Evolutionary conservation across 2,329 filamentous ascomycete genomes (phyloP), one percentile per base, ranked within the genome.

Genomic region (Cladosporium sp.): DNA sequence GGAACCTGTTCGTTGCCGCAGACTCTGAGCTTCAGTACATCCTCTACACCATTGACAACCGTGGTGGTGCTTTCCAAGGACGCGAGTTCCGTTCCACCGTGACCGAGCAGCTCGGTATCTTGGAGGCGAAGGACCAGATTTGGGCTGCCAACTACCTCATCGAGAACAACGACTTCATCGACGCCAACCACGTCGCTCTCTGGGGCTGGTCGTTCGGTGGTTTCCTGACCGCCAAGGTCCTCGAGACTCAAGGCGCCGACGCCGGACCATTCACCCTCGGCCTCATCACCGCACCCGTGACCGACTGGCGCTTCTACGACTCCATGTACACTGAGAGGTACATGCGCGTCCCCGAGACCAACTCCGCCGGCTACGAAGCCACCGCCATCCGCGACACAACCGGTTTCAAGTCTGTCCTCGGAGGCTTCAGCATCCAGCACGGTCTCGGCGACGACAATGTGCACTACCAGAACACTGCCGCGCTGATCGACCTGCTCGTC

Each of bases 221-320:
- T 1, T 91, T 88, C 70, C 81, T 91, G 1, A 82, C 86, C 0
- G 79, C 86, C 60, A 91, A 91, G 78, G 87, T 89, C 0, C 79
- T 91, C 8, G 89, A 91, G 72, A 63, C 60, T 7, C 60, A 63
- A 48, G 60, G 60, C 34, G 79, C 81, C 0, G 79, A 86, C 73
- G 85, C 84, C 21, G 85, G 84, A 1, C 83, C 84, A 18, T 90
- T 91, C 74, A 84, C 85, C 0, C 82, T 88, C 8, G 88, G 83
- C 0, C 76, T 90, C 11, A 87, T 89, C 70, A 87, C 86, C 0
- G 88, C 88, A 0, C 88, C 88, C 0, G 88, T 91, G 0, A 82
- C 82, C 2, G 89, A 91, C 77, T 91, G 87, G 86, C 83, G 88
- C 1, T 87, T 91, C 78, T 91, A 91, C 75, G 88, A 91, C 75